These are phyloP conservation scores for Dioszegia aurantiaca DNA, from an alignment of 768 basidiomycete genomes.

Conservation along the genomic window DNA sequence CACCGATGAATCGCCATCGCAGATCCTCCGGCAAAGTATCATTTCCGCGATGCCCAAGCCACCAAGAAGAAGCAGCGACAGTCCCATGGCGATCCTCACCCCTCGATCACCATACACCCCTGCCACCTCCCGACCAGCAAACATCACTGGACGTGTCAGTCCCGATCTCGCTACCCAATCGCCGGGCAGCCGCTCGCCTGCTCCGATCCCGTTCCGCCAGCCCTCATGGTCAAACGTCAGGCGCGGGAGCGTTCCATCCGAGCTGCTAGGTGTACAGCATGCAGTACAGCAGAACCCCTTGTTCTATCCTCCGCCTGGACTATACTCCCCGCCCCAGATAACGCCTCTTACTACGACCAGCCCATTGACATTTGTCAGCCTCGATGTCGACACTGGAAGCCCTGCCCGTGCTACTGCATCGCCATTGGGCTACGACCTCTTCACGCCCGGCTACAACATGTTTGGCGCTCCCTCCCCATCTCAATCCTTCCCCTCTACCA, in stretches of 20 bases:
- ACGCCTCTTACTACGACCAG: background rate
- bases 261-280: background rate
- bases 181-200: conserved; percentile 4
- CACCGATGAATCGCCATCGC: background rate
- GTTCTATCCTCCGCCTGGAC: background rate
- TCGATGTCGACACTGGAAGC: background rate
- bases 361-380: background rate
- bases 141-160: background rate
- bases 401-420: background rate
- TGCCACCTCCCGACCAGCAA: background rate
- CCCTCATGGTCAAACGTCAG: conserved; percentile 7
- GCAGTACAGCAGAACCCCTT: background rate
- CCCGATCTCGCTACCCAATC: background rate
- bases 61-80: background rate
- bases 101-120: background rate
- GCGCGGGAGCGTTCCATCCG: background rate
- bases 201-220: conserved; percentile 8
- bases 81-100: background rate
- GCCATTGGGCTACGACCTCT: conserved; percentile 9
- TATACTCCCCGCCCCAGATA: background rate
- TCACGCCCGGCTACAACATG: conserved; percentile 14
- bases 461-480: background rate
- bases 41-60: background rate
- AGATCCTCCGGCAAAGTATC: background rate
- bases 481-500: background rate